Base-by-base conservation (phyloP, 495 filamentous ascomycete species). In the Evernia prunastri region DNA sequence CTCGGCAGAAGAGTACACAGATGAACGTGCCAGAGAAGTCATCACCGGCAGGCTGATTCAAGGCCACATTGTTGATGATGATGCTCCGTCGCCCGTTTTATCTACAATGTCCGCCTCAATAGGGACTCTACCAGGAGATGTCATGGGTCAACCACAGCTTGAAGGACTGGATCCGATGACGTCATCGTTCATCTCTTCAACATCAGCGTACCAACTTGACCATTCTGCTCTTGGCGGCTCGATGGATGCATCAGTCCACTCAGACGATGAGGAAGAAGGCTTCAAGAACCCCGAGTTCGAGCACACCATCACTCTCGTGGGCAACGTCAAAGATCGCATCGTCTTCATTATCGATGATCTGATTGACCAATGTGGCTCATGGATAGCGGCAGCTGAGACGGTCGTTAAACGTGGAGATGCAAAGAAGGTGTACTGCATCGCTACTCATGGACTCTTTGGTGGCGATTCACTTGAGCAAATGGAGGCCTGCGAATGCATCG, bases 331-430 rank as follows among this genome's bases (percentile, higher is more conserved):
- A 68, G 85, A 88, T 73, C 84, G 87, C 61, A 84, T 89, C 3
- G 94, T 97, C 43, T 87, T 98, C 74, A 89, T 98, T 65, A 88
- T 98, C 57, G 94, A 98, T 78, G 94, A 98, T 75, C 96, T 98
- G 89, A 97, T 98, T 69, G 94, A 98, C 78, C 96, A 96, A 74
- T 86, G 90, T 35, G 91, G 90, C 27, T 95, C 90, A 25, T 98
- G 94, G 94, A 94, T 97, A 69, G 94, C 93, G 12, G 94, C 94
- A n/a, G 94, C 94, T 13, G 94, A 98, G 78, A 96, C 93, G 11
- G 92, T 96, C 2, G 89, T 95, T 60, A 96, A 96, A 81, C 82
- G 90, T 66, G 94, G 92, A 67, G 86, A 84, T 56, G 94, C 95
- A 8, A 92, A 90, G 73, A 91, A 89, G 74, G 94, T 98, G 49